Percentiles rank a stretch among this genome's conserved stretches.
Conservation (phyloP, 495 filamentous ascomycete species). For the Trichoderma asperelloides region DNA sequence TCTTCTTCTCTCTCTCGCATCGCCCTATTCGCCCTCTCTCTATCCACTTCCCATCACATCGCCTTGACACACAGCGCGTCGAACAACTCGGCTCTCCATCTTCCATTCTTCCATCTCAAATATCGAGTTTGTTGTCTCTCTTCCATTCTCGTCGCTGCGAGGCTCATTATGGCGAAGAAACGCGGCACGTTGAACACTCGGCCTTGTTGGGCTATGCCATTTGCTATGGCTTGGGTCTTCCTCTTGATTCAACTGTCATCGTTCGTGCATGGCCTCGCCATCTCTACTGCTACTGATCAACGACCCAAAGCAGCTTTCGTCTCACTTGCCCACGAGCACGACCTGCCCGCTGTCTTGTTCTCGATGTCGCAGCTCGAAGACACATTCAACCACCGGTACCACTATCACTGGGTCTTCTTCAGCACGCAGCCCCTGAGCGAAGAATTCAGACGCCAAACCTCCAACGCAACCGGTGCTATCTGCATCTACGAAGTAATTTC, state of each 20-base stretch:
- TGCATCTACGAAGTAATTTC: slow-evolving; percentile 69
- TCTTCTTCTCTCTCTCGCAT: neutral
- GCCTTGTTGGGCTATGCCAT: neutral
- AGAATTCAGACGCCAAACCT: slow-evolving; percentile 63
- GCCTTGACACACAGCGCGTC: neutral
- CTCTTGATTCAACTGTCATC: neutral
- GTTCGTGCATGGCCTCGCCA: slow-evolving; percentile 10
- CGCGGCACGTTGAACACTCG: neutral
- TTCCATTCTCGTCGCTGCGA: neutral
- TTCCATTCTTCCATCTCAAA: neutral
- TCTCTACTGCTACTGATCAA: slow-evolving; percentile 10
- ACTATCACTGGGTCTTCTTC: slow-evolving; percentile 85
- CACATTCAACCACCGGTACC: slow-evolving; percentile 70
- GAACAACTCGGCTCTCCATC: neutral
- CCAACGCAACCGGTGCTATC: slow-evolving; percentile 57
- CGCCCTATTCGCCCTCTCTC: neutral
- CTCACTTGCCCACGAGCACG: slow-evolving; percentile 66
- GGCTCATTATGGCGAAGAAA: neutral
- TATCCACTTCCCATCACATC: neutral
- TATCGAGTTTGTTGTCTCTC: neutral
- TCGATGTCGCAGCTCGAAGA: slow-evolving; percentile 73
- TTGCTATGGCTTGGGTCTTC: neutral
- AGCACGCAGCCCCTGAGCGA: slow-evolving; percentile 71
- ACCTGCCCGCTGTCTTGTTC: slow-evolving; percentile 73
- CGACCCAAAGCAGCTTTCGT: slow-evolving; percentile 77